Percentiles rank a stretch among this genome's conserved stretches.
Conservation (phyloP, 2,329 filamentous ascomycete species). For the Pochonia chlamydosporia region DNA sequence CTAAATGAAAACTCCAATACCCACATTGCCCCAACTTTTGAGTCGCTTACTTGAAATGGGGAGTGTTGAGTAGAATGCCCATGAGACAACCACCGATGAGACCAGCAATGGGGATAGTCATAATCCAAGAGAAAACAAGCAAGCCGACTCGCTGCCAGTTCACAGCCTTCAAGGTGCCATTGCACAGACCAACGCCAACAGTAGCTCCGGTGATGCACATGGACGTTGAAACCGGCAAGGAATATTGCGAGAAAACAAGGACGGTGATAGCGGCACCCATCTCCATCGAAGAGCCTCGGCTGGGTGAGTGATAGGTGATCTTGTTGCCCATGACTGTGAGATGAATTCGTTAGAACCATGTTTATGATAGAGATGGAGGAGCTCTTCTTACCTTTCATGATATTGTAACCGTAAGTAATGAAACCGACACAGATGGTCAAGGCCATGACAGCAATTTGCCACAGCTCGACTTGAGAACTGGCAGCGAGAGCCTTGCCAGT, state of each 20-base stretch:
- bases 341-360: neutral
- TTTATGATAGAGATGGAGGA: neutral
- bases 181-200: constrained; percentile 72
- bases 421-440: constrained; percentile 60
- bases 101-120: constrained; percentile 38
- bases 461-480: constrained; percentile 63
- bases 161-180: constrained; percentile 64
- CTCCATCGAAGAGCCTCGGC: constrained; percentile 64
- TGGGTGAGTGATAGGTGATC: constrained; percentile 62
- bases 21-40: too few relatives aligned
- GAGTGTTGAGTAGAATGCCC: constrained; percentile 34
- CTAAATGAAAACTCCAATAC: too few relatives aligned
- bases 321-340: constrained; percentile 70
- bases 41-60: constrained; percentile 21
- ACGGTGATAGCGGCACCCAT: constrained; percentile 74
- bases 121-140: constrained; percentile 56
- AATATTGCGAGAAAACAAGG: constrained; percentile 69
- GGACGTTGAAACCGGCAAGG: constrained; percentile 68
- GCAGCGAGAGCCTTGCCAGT: constrained; percentile 54
- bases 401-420: constrained; percentile 75
- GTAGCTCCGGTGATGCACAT: constrained; percentile 79
- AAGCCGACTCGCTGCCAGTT: constrained; percentile 71
- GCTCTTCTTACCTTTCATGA: constrained; percentile 63
- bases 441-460: constrained; percentile 69
- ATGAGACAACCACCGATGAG: constrained; percentile 34